Evolutionary conservation across 306 rosid genomes (phyloP), one percentile per base, ranked within the genome.

Genomic region (Rubus parviflorus): DNA sequence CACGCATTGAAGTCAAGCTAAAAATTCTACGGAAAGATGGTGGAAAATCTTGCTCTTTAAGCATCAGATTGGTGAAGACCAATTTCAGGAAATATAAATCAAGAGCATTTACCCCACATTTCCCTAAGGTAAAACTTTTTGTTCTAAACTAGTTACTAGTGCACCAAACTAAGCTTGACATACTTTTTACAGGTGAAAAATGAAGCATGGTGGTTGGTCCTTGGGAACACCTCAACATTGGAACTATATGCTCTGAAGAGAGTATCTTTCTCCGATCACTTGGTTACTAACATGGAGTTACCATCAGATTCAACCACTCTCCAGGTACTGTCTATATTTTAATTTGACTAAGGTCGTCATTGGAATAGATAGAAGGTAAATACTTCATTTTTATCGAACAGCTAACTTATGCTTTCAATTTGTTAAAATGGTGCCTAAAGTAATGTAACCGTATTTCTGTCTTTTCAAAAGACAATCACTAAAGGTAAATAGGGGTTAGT

Each of bases 201-300:
- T 72, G 98, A 95, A 79, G 97, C 92, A 78, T 95, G 98, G 98
- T 95, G 97, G 98, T 84, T 95, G 83, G 79, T 95, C 81, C 97
- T 95, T 60, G 97, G 97, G 38, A 92, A 92, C 85, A 85, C 91
- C 75, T 64, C 89, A 38, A 89, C 92, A 0, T 87, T 86, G 48
- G 98, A 92, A 81, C 79, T 95, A 70, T 82, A 88, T 84, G 97
- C 92, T 64, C 66, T 95, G 81, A 92, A 87, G 77, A 88, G 97
- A 80, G 92, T 95, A 63, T 90, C 97, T 63, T 88, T 92, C 84
- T 64, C 93, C 35, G 93, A 87, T 85, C 91, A 85, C 63, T 85
- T 90, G 74, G 86, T 83, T 78, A 92, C 98, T 62, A 80, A 85
- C 63, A 92, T 95, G 98, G 88, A 90, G 79, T 83, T 92, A 74